Conservation (phyloP, 768 basidiomycete species). For the Lyophyllum atratum region DNA sequence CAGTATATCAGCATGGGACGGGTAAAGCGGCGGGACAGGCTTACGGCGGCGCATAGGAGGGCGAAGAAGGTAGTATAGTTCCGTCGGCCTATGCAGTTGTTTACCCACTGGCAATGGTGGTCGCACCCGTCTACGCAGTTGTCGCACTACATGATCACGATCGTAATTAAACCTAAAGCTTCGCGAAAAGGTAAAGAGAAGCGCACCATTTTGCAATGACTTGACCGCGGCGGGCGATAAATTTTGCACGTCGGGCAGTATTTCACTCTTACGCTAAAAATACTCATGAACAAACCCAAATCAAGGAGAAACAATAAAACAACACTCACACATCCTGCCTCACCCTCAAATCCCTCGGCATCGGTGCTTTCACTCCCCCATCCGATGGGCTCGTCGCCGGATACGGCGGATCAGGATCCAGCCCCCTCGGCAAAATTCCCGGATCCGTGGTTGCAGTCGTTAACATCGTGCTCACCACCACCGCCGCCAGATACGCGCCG, state of each 20-base stretch:
- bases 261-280: conserved; percentile 79
- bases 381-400: conserved; percentile 65
- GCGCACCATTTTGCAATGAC: conserved; percentile 91
- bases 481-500: conserved; percentile 50
- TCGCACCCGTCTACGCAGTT: conserved; percentile 98
- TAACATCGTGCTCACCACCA: conserved; percentile 77
- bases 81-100: conserved; percentile 93
- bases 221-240: conserved; percentile 91
- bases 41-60: conserved; percentile 74
- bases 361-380: conserved; percentile 59
- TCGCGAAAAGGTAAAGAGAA: not conserved
- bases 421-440: conserved; percentile 85
- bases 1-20: conserved; percentile 1
- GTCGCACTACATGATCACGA: conserved; percentile 66
- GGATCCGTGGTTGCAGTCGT: conserved; percentile 81
- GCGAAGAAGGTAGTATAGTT: conserved; percentile 95
- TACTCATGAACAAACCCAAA: not conserved
- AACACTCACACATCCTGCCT: conserved; percentile 69
- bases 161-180: too few species aligned
- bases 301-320: not conserved
- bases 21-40: conserved; percentile 31
- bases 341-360: conserved; percentile 83
- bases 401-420: conserved; percentile 86
- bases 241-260: conserved; percentile 93
- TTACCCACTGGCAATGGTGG: conserved; percentile 90